Percentiles rank a stretch among this genome's conserved stretches.
Conservation (phyloP, 2,329 filamentous ascomycete genomes). For the Epichloe typhina region DNA sequence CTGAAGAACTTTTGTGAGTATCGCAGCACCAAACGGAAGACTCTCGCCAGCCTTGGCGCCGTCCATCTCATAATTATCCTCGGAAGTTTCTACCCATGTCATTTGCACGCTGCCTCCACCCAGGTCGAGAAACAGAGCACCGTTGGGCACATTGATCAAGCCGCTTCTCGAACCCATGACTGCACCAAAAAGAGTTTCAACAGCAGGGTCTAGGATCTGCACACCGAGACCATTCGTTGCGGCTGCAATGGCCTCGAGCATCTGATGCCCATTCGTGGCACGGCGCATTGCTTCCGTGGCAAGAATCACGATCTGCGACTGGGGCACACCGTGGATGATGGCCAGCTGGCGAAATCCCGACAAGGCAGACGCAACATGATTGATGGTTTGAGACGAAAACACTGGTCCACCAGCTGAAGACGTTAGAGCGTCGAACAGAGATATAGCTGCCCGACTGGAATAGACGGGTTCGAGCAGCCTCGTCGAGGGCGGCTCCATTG, state of each 20-base stretch:
- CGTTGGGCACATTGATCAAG: constrained; percentile 43
- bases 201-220: constrained; percentile 59
- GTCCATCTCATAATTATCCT: constrained; percentile 33
- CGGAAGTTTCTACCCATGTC: constrained; percentile 44
- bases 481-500: constrained; percentile 56
- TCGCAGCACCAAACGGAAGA: constrained; percentile 48
- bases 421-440: constrained; percentile 71
- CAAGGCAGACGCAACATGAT: constrained; percentile 51
- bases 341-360: constrained; percentile 61
- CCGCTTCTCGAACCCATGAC: constrained; percentile 66
- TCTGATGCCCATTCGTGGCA: constrained; percentile 58
- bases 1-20: constrained; percentile 37
- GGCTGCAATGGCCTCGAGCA: constrained; percentile 50
- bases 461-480: constrained; percentile 68
- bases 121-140: constrained; percentile 74
- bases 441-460: constrained; percentile 66
- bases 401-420: constrained; percentile 25
- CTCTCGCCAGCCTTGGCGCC: constrained; percentile 43
- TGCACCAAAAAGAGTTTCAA: constrained; percentile 76
- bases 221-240: constrained; percentile 53
- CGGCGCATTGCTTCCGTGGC: constrained; percentile 84
- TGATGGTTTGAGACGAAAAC: constrained; percentile 45
- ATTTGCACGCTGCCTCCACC: constrained; percentile 61
- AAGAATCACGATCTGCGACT: constrained; percentile 55
- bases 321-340: constrained; percentile 51